Percentiles rank a stretch among this genome's conserved stretches.
Evolutionary conservation across 2,329 filamentous ascomycete genomes (phyloP).

Genomic region (Drechslerella coelobrocha): DNA sequence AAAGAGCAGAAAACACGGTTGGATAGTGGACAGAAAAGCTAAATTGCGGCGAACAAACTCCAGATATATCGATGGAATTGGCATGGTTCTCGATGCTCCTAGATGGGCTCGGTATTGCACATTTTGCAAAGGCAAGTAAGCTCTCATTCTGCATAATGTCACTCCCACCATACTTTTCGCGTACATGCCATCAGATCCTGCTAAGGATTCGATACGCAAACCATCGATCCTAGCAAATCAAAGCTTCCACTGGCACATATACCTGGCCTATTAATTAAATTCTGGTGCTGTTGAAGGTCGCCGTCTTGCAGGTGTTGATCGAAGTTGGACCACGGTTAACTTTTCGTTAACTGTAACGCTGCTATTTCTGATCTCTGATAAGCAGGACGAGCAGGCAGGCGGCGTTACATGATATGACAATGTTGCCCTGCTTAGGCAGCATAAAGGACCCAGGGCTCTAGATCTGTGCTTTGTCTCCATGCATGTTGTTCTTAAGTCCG

Average conservation of each 20-base stretch:
- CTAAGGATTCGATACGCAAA: no score
- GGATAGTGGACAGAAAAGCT: conserved; percentile 30
- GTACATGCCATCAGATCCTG: neutral
- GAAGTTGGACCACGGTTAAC: neutral
- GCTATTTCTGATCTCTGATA: neutral
- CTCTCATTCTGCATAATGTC: neutral
- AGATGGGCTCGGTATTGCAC: conserved; percentile 50
- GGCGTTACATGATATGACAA: conserved; percentile 14
- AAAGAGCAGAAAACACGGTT: neutral
- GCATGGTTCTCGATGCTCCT: conserved; percentile 42
- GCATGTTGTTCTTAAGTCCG: neutral
- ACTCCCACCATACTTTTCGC: neutral
- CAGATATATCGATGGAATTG: conserved; percentile 44
- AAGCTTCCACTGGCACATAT: neutral
- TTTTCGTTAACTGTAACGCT: neutral
- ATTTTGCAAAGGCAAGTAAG: conserved; percentile 39
- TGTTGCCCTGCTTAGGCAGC: neutral
- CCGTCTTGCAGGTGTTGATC: neutral
- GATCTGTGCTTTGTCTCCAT: neutral
- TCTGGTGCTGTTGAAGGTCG: conserved; percentile 1
- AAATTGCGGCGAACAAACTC: conserved; percentile 42
- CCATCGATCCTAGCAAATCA: no score
- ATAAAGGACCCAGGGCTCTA: neutral
- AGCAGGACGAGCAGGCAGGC: neutral
- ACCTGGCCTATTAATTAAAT: neutral